Percentiles rank a stretch among this genome's conserved stretches.
These are phyloP conservation scores for Dryadomyces quercivorus DNA, from an alignment of 2,329 filamentous ascomycete species.

Conservation along the genomic window DNA sequence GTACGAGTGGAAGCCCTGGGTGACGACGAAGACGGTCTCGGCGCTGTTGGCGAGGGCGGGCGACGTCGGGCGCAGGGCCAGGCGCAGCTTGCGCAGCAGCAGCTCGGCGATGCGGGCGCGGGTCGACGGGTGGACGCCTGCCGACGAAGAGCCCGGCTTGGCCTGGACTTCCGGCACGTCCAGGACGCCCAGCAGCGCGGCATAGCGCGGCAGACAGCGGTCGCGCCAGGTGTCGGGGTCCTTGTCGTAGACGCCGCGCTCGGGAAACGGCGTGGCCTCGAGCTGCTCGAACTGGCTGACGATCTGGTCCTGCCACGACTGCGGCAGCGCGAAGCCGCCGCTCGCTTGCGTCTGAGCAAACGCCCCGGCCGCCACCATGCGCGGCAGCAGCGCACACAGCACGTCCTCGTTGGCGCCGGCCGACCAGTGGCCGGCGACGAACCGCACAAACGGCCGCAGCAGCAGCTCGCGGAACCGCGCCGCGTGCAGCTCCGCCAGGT, in stretches of 20 bases:
- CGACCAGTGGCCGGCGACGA: constrained; percentile 63
- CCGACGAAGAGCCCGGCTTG: not conserved
- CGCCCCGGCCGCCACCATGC: constrained; percentile 43
- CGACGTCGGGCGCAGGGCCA: constrained; percentile 49
- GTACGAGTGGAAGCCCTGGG: constrained; percentile 63
- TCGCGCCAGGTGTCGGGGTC: constrained; percentile 50
- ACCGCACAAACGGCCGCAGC: constrained; percentile 72
- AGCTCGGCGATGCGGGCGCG: constrained; percentile 54
- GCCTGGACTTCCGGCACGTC: constrained; percentile 46
- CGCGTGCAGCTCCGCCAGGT: constrained; percentile 61
- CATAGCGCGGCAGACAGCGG: constrained; percentile 54
- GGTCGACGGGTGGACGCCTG: constrained; percentile 42
- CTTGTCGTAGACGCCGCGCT: constrained; percentile 49
- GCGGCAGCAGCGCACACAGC: constrained; percentile 56
- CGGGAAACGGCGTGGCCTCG: constrained; percentile 52
- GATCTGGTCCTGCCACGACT: constrained; percentile 63
- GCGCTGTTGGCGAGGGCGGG: constrained; percentile 38
- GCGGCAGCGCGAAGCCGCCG: constrained; percentile 40
- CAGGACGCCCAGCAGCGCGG: constrained; percentile 52
- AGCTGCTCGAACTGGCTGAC: constrained; percentile 55
- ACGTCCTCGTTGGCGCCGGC: constrained; percentile 52
- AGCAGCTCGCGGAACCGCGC: constrained; percentile 70
- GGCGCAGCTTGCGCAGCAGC: constrained; percentile 52
- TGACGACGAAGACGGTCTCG: constrained; percentile 60
- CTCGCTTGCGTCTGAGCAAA: constrained; percentile 25